Evolutionary conservation across 177 flowering plant species (phyloP), one percentile per base, ranked within the genome.

Genomic region (Vitis hybrid): DNA sequence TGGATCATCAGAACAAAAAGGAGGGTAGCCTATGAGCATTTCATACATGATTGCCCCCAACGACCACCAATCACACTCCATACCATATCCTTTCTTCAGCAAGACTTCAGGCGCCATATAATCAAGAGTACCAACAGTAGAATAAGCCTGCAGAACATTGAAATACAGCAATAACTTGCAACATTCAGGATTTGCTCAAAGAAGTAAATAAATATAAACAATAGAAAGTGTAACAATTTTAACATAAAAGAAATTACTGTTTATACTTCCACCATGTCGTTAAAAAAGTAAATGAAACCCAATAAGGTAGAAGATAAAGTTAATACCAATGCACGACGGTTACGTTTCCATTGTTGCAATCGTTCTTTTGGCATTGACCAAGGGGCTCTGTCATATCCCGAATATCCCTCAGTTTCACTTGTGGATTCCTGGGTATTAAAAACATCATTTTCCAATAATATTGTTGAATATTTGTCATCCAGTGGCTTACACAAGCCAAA

Each of bases 11-110:
- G 97, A 90, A 74, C 92, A 91, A 76, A 93, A 93, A 60, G 98
- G 98, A 74, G 95, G 97, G 76, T 91, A 91, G 45, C 98, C 98
- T 45, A 91, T 72, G 52, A 93, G 89, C 98, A 93, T 93, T 80
- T 93, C 98, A 78, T 90, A 93, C 87, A 93, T 71, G 67, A 93
- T 93, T 72, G 97, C 95, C 51, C 98, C 98, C 56, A 93, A 78
- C 16, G 98, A 93, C 98, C 98, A 93, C 98, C 95, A 93, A 74
- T 93, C 98, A 80, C 98, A 93, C 78, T 93, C 97, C 83, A 91
- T 85, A 70, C 98, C 97, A 76, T 91, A 93, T 45, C 98, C 98
- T 76, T 89, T 93, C 82, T 90, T 91, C 45, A 93, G 79, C 76
- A 93, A 75, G 50, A 91, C 90, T 79, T 91, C 98, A 66, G 98